Conservation (phyloP, 179 eudicot species). For the Drosera spatulata region DNA sequence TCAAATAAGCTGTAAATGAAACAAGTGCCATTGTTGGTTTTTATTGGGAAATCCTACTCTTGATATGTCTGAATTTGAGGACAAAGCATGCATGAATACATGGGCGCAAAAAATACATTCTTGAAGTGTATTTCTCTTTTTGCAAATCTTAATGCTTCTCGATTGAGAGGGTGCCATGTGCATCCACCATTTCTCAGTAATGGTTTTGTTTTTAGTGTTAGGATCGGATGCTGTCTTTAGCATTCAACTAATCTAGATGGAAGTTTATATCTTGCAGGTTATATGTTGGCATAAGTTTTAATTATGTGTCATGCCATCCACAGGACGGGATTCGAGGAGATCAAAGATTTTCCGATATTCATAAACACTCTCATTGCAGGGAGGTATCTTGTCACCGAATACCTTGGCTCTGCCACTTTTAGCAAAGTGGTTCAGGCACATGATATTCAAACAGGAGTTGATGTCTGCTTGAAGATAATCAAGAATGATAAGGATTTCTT, state of each 20-base stretch:
- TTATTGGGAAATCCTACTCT: too few relatives aligned
- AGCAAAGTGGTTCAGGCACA: conserved; percentile 99
- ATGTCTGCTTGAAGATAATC: conserved; percentile 95
- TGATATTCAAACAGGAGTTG: conserved; percentile 92
- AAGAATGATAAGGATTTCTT: conserved; percentile 98
- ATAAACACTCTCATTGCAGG: conserved; percentile 85
- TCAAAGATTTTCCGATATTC: conserved; percentile 84
- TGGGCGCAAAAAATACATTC: too few relatives aligned
- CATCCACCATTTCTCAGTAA: too few relatives aligned
- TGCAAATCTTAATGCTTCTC: too few relatives aligned
- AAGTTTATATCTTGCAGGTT: conserved; percentile 8
- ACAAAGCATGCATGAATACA: too few relatives aligned
- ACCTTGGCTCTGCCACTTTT: conserved; percentile 98
- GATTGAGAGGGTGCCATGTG: too few relatives aligned
- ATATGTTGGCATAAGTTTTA: conserved; percentile 9
- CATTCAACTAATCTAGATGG: conserved; percentile 1
- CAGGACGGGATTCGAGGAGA: conserved; percentile 99
- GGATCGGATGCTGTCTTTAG: not conserved
- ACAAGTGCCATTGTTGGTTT: too few relatives aligned
- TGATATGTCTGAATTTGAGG: too few relatives aligned
- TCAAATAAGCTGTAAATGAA: too few relatives aligned
- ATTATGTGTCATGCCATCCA: conserved; percentile 12
- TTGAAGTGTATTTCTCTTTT: too few relatives aligned
- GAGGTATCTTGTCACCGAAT: conserved; percentile 83
- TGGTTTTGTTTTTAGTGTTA: too few relatives aligned